phyloP scores from a whole-genome alignment of 331 rosid species.

The Pyracantha coccinea region DNA sequence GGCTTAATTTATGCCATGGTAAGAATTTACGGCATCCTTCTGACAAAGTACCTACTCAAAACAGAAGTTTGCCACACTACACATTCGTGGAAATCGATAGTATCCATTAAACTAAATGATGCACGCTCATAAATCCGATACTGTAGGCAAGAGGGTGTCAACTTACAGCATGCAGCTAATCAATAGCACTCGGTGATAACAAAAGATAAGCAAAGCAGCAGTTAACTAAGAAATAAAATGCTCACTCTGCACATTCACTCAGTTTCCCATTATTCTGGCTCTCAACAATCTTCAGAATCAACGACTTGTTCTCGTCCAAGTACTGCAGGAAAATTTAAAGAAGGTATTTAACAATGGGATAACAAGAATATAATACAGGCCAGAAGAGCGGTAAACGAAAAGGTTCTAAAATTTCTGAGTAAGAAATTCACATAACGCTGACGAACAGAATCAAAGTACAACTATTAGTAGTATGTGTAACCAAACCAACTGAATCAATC shows the following conservation, averaged over 20 bases:
- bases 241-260: conserved; percentile 97
- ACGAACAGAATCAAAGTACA: neutral
- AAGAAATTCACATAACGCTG: neutral
- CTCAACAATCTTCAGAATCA: conserved; percentile 96
- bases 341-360: neutral
- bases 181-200: neutral
- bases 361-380: neutral
- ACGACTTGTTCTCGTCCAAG: conserved; percentile 93
- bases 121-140: too few relatives aligned
- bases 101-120: too few relatives aligned
- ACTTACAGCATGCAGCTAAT: neutral
- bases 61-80: too few relatives aligned
- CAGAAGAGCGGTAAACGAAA: neutral
- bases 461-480: neutral
- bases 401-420: neutral
- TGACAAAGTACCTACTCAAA: too few relatives aligned
- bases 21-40: too few relatives aligned
- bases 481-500: neutral
- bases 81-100: too few relatives aligned
- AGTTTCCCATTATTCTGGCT: conserved; percentile 92
- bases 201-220: conserved; percentile 1
- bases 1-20: too few relatives aligned
- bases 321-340: conserved; percentile 46
- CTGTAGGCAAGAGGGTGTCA: neutral
- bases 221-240: neutral